Conservation (phyloP, 352 stramenopile species). For the Blastocystis sp. region DNA sequence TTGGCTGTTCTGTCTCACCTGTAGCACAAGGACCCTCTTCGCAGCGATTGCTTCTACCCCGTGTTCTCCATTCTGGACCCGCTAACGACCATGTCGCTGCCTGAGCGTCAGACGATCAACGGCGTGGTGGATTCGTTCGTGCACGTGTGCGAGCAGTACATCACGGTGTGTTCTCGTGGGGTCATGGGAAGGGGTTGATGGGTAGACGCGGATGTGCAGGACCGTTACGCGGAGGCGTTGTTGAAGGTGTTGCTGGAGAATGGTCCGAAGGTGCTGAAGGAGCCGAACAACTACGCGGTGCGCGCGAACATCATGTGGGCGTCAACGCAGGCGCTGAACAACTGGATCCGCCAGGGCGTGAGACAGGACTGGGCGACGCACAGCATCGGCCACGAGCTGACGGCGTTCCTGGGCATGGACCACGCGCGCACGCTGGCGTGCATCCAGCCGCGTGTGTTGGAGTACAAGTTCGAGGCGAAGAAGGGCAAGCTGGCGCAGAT, state of each 20-base stretch:
- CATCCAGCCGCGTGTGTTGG: slow-evolving; percentile 65
- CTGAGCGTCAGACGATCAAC: slow-evolving; percentile 49
- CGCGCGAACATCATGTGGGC: slow-evolving; percentile 68
- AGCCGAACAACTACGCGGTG: slow-evolving; percentile 40
- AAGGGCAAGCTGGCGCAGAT: slow-evolving; percentile 68
- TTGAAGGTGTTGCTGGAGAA: slow-evolving; percentile 58
- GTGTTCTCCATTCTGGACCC: slow-evolving; percentile 68
- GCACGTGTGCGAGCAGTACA: slow-evolving; percentile 68
- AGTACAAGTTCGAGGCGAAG: slow-evolving; percentile 68
- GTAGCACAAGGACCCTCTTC: slow-evolving; percentile 28
- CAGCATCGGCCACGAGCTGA: slow-evolving; percentile 66
- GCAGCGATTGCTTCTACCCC: slow-evolving; percentile 36
- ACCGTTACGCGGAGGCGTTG: slow-evolving; percentile 59
- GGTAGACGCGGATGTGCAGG: slow-evolving; percentile 66
- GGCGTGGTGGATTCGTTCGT: slow-evolving; percentile 66
- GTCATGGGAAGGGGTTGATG: slow-evolving; percentile 10
- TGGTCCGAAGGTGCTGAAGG: background rate
- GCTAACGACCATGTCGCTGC: slow-evolving; percentile 56
- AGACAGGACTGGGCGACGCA: slow-evolving; percentile 64
- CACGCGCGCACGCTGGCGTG: slow-evolving; percentile 65
- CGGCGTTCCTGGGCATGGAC: slow-evolving; percentile 58
- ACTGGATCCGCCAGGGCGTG: slow-evolving; percentile 63
- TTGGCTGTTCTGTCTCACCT: background rate
- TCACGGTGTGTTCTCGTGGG: slow-evolving; percentile 55
- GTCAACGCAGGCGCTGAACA: slow-evolving; percentile 66